phyloP scores from a whole-genome alignment of 78 protist species.

The Tieghemostelium lacteum region DNA sequence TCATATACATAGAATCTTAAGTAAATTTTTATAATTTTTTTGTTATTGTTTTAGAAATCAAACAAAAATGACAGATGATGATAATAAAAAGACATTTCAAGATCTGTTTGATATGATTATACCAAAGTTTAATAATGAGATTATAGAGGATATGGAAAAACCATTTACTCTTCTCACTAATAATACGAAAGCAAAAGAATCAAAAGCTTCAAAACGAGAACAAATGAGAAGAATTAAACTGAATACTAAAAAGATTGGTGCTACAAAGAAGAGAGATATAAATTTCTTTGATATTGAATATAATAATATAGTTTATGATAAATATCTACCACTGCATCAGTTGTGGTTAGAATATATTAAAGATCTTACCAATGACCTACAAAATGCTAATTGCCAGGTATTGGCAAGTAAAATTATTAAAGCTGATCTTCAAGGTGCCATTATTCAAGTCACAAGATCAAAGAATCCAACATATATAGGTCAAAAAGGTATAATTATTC shows the following conservation, averaged over 20 bases:
- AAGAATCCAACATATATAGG: constrained; percentile 60
- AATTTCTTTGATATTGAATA: constrained; percentile 8
- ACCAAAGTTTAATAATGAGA: too few relatives aligned
- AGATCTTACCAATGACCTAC: constrained; percentile 11
- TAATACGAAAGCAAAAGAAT: background rate
- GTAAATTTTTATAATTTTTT: too few relatives aligned
- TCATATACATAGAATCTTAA: too few relatives aligned
- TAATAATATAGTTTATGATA: constrained; percentile 70
- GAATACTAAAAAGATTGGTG: background rate
- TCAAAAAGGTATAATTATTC: constrained; percentile 73
- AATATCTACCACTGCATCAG: constrained; percentile 54
- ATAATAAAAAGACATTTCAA: too few relatives aligned
- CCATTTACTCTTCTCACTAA: constrained; percentile 17
- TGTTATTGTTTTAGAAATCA: too few relatives aligned
- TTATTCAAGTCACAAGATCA: constrained; percentile 47
- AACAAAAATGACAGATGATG: too few relatives aligned
- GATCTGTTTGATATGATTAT: too few relatives aligned
- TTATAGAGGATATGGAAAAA: constrained; percentile 1
- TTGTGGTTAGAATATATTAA: constrained; percentile 68
- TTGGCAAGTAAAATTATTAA: constrained; percentile 27
- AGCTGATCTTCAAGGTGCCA: constrained; percentile 76
- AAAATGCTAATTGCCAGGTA: background rate
- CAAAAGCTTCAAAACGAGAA: background rate
- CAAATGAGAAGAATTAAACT: constrained; percentile 2
- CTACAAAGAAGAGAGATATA: constrained; percentile 41